Evolutionary conservation across 2,329 filamentous ascomycete genomes (phyloP).

Genomic region (Ceratocystis colombiana): DNA sequence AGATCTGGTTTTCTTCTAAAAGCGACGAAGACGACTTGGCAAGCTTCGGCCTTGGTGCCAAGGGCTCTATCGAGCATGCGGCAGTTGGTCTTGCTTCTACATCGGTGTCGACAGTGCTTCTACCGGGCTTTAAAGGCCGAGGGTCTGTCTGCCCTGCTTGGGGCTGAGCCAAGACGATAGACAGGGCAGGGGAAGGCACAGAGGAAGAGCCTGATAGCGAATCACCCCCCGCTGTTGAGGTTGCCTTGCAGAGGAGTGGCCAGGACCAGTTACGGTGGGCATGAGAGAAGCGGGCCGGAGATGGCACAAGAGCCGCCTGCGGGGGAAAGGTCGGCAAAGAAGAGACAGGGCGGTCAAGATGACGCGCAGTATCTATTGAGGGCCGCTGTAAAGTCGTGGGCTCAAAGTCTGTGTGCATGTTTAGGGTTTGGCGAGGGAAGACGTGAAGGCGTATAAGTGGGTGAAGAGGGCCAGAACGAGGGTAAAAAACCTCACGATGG

Average conservation of each 20-base stretch:
- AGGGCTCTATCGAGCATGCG: background rate
- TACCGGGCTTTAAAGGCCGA: background rate
- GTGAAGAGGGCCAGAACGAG: background rate
- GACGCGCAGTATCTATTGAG: background rate
- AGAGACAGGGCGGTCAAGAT: conserved; percentile 6
- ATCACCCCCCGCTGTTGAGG: background rate
- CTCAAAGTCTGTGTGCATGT: conserved; percentile 10
- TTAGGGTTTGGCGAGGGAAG: background rate
- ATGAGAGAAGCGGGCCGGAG: background rate
- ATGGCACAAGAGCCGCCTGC: background rate
- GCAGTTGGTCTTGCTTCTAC: background rate
- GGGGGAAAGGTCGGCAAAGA: conserved; percentile 5
- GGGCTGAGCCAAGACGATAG: background rate
- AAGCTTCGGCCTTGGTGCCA: background rate
- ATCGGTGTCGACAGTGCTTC: background rate
- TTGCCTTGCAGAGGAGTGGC: conserved; percentile 6
- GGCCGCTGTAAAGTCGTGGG: background rate
- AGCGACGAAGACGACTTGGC: background rate
- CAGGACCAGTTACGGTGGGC: conserved; percentile 13
- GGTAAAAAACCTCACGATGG: background rate
- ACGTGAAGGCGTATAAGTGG: conserved; percentile 4
- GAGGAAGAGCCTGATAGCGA: background rate
- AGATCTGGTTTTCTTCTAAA: background rate
- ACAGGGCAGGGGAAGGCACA: background rate
- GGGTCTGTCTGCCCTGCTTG: background rate